Evolutionary conservation across 768 basidiomycete genomes (phyloP).

Genomic region (Mycena vitilis): DNA sequence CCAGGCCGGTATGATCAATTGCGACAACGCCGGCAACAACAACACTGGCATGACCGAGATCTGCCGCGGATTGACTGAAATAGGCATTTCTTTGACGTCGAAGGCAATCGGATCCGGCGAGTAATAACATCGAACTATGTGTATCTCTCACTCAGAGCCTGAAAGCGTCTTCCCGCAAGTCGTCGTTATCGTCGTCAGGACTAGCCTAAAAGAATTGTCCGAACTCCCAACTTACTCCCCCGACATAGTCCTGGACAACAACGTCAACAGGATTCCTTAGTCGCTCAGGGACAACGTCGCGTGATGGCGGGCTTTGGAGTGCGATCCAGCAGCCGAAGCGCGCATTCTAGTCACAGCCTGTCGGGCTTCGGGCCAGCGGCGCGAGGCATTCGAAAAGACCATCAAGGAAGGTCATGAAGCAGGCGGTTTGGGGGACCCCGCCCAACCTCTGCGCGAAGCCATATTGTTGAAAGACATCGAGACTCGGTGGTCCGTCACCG

Average conservation of each 20-base stretch:
- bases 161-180: slow-evolving; percentile 38
- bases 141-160: not conserved
- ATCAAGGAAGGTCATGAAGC: slow-evolving; percentile 28
- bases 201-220: too few species aligned
- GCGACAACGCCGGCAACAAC: slow-evolving; percentile 14
- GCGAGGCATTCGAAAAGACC: slow-evolving; percentile 17
- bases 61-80: not conserved
- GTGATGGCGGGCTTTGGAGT: not conserved
- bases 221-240: not conserved
- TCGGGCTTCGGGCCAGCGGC: slow-evolving; percentile 31
- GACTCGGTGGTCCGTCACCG: slow-evolving; percentile 40
- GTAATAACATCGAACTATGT: not conserved
- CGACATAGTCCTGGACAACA: not conserved
- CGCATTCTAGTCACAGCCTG: slow-evolving; percentile 24
- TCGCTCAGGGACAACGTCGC: not conserved
- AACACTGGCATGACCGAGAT: slow-evolving; percentile 3
- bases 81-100: slow-evolving; percentile 33
- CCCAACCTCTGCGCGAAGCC: slow-evolving; percentile 24
- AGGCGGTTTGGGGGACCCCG: slow-evolving; percentile 13
- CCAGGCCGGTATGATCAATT: not conserved
- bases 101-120: slow-evolving; percentile 33
- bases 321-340: not conserved
- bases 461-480: slow-evolving; percentile 44
- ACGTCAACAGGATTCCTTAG: not conserved
- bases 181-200: slow-evolving; percentile 34